These are phyloP conservation scores for Huntiella abstrusa DNA, from an alignment of 2,329 filamentous ascomycete species.

Conservation along the genomic window DNA sequence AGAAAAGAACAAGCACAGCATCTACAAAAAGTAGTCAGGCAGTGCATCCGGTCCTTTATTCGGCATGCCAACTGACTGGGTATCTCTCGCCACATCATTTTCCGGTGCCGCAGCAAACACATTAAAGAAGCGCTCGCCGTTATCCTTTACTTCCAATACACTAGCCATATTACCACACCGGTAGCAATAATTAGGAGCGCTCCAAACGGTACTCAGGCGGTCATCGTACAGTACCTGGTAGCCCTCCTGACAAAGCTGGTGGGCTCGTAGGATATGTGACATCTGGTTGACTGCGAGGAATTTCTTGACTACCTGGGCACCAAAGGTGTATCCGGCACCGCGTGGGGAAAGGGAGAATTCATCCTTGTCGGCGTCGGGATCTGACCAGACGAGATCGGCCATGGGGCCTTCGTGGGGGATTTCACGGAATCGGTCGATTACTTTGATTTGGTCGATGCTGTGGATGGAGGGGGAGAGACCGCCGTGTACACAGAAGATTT, in stretches of 20 bases:
- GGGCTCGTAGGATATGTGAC: constrained; percentile 93
- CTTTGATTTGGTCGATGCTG: constrained; percentile 98
- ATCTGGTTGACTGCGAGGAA: constrained; percentile 95
- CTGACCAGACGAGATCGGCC: constrained; percentile 98
- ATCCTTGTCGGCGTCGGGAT: constrained; percentile 91
- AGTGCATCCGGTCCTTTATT: constrained; percentile 41
- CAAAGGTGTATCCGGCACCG: constrained; percentile 93
- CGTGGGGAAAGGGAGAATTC: constrained; percentile 89
- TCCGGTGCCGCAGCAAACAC: constrained; percentile 94
- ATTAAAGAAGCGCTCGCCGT: constrained; percentile 88
- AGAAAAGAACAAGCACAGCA: constrained; percentile 51
- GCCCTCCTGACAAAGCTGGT: constrained; percentile 94
- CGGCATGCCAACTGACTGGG: constrained; percentile 60
- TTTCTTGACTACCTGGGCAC: constrained; percentile 93
- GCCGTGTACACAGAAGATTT: constrained; percentile 97
- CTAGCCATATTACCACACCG: constrained; percentile 93
- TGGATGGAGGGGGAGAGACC: constrained; percentile 81
- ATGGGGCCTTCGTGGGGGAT: constrained; percentile 98
- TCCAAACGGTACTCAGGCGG: constrained; percentile 89
- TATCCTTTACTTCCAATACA: constrained; percentile 87
- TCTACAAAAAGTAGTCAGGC: constrained; percentile 53
- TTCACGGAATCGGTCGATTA: constrained; percentile 95
- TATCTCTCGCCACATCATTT: constrained; percentile 78
- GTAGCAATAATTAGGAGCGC: constrained; percentile 90
- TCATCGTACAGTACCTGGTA: constrained; percentile 96